These are phyloP conservation scores for Ustilago bromivora DNA, from an alignment of 1,284 basidiomycete genomes.

Conservation along the genomic window DNA sequence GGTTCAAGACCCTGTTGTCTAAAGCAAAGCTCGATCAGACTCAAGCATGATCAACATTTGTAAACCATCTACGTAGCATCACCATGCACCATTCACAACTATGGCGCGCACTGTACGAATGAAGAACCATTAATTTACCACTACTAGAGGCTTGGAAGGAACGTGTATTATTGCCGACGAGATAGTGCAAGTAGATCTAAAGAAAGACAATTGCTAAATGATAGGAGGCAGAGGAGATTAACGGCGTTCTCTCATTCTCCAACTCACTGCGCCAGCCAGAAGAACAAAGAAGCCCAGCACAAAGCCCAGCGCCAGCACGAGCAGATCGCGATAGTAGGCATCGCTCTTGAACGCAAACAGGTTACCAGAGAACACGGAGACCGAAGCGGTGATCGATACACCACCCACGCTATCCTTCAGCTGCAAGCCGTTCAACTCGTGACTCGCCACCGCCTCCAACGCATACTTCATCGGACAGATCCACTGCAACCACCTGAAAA, in stretches of 20 bases:
- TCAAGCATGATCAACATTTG: background rate
- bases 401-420: conserved; percentile 49
- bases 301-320: conserved; percentile 55
- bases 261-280: conserved; percentile 32
- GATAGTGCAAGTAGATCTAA: background rate
- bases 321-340: conserved; percentile 56
- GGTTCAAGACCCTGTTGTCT: conserved; percentile 53
- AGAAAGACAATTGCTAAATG: background rate
- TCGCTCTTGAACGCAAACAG: conserved; percentile 53
- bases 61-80: background rate
- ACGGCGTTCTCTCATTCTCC: conserved; percentile 45
- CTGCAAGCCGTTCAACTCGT: conserved; percentile 51
- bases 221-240: conserved; percentile 12
- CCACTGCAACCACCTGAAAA: conserved; percentile 60
- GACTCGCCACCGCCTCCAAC: conserved; percentile 56
- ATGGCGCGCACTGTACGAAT: conserved; percentile 9
- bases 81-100: background rate
- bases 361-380: conserved; percentile 46
- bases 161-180: background rate
- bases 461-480: conserved; percentile 59
- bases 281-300: conserved; percentile 47
- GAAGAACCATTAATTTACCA: conserved; percentile 5
- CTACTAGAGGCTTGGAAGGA: conserved; percentile 1
- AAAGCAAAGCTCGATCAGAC: background rate
- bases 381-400: conserved; percentile 30